These are phyloP conservation scores for Ramalina intermedia DNA, from an alignment of 495 filamentous ascomycete species.

Conservation along the genomic window DNA sequence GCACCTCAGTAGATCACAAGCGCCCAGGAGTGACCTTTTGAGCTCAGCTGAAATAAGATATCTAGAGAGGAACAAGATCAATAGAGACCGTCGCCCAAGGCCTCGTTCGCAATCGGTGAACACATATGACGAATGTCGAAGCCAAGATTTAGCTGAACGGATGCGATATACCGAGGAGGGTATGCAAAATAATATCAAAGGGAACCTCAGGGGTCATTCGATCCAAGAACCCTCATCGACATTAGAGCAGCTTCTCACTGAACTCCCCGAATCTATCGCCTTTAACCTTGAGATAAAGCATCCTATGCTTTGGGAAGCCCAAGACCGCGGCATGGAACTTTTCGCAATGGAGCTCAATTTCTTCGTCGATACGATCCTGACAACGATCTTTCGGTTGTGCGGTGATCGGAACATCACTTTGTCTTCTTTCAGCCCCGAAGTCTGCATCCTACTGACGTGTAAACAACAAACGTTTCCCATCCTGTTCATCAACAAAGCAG, in stretches of 20 bases:
- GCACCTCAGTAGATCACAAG: slow-evolving; percentile 17
- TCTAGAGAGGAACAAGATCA: slow-evolving; percentile 61
- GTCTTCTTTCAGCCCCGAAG: slow-evolving; percentile 29
- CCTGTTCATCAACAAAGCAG: slow-evolving; percentile 27
- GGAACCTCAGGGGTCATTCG: slow-evolving; percentile 22
- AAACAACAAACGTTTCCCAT: slow-evolving; percentile 29
- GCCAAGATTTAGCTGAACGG: slow-evolving; percentile 12
- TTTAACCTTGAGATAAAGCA: slow-evolving; percentile 30
- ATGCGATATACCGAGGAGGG: slow-evolving; percentile 25
- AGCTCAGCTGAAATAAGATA: not conserved
- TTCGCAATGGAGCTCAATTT: slow-evolving; percentile 27
- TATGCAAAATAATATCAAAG: slow-evolving; percentile 21
- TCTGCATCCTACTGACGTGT: slow-evolving; percentile 25
- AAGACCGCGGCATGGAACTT: slow-evolving; percentile 21
- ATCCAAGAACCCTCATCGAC: slow-evolving; percentile 26
- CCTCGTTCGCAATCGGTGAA: slow-evolving; percentile 10
- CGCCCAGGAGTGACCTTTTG: slow-evolving; percentile 31
- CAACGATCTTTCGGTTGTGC: slow-evolving; percentile 12
- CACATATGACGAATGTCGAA: not conserved
- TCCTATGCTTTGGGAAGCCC: slow-evolving; percentile 26
- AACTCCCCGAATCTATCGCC: slow-evolving; percentile 19
- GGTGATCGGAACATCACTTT: slow-evolving; percentile 23
- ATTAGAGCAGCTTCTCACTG: slow-evolving; percentile 21
- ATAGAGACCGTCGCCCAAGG: slow-evolving; percentile 24
- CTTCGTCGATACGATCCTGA: slow-evolving; percentile 26